A percentile compares a stretch with the other conserved stretches of the same genome.
Evolutionary conservation across 116 monocot genomes (phyloP).

Genomic region (Cymodocea nodosa): DNA sequence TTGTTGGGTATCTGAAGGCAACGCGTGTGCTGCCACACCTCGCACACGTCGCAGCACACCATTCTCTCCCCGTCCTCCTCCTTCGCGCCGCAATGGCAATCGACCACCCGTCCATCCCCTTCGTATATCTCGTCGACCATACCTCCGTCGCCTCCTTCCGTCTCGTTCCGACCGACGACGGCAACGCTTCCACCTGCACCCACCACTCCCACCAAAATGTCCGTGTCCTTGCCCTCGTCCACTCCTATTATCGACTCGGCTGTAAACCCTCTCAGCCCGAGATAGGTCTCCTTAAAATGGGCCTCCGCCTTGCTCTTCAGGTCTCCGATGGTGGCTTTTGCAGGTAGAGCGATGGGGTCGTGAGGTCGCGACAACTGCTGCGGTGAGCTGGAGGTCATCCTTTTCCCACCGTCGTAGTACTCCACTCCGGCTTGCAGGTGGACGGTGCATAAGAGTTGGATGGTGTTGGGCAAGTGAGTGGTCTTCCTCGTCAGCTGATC

Average conservation of each 20-base stretch:
- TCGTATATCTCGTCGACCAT: constrained; percentile 21
- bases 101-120: constrained; percentile 22
- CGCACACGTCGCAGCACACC: constrained; percentile 74
- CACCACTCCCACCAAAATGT: constrained; percentile 13
- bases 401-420: too few species aligned
- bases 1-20: constrained; percentile 41
- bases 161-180: constrained; percentile 24
- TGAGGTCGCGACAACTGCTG: constrained; percentile 8
- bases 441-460: constrained; percentile 41
- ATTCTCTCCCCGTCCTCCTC: constrained; percentile 75
- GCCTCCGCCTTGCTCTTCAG: constrained; percentile 44
- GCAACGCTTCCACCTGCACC: constrained; percentile 14
- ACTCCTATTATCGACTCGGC: constrained; percentile 25
- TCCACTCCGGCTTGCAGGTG: neutral
- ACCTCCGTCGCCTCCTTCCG: neutral
- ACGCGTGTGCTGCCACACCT: constrained; percentile 66
- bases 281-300: constrained; percentile 47
- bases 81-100: constrained; percentile 67
- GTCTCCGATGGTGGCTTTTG: constrained; percentile 32
- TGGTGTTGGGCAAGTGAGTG: neutral
- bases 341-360: constrained; percentile 25
- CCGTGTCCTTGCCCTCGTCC: constrained; percentile 15
- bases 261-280: constrained; percentile 41
- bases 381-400: too few species aligned
- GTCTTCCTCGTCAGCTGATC: neutral